These are phyloP conservation scores for Brassica nigra DNA, from an alignment of 345 rosid species.

Conservation along the genomic window DNA sequence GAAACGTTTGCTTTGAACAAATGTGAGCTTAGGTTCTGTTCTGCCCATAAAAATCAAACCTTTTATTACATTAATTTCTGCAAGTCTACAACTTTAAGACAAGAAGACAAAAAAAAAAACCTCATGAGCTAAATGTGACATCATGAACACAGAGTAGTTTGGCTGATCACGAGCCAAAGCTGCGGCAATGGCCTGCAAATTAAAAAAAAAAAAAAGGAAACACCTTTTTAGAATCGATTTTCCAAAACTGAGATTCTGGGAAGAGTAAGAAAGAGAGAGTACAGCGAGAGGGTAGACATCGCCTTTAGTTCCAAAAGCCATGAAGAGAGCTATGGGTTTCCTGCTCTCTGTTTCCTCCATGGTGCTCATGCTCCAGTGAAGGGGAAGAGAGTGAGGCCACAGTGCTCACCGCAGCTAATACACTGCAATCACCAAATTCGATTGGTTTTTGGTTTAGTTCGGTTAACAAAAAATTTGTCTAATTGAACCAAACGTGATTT, in stretches of 20 bases:
- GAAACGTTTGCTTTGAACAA: conserved; percentile 51
- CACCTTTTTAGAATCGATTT: background rate
- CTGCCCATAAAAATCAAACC: conserved; percentile 40
- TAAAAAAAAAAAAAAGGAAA: background rate
- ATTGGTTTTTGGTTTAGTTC: background rate
- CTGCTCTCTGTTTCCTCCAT: conserved; percentile 43
- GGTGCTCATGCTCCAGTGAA: conserved; percentile 21
- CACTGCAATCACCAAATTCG: background rate
- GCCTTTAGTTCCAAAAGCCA: conserved; percentile 89
- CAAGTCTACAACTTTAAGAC: conserved; percentile 6
- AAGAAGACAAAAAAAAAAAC: conserved; percentile 17
- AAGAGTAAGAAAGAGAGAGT: conserved; percentile 42
- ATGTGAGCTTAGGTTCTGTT: conserved; percentile 47
- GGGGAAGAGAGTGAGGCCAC: background rate
- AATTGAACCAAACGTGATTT: background rate
- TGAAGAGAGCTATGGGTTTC: conserved; percentile 61
- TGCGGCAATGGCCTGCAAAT: conserved; percentile 69
- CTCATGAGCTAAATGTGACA: conserved; percentile 80
- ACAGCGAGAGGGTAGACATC: conserved; percentile 85
- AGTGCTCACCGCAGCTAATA: background rate
- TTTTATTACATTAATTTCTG: conserved; percentile 7
- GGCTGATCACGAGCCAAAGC: conserved; percentile 67
- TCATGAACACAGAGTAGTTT: conserved; percentile 56
- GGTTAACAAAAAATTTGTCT: background rate
- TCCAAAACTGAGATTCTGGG: background rate